phyloP scores from a whole-genome alignment of 140 eudicot genomes.

The Oenanthe javanica region DNA sequence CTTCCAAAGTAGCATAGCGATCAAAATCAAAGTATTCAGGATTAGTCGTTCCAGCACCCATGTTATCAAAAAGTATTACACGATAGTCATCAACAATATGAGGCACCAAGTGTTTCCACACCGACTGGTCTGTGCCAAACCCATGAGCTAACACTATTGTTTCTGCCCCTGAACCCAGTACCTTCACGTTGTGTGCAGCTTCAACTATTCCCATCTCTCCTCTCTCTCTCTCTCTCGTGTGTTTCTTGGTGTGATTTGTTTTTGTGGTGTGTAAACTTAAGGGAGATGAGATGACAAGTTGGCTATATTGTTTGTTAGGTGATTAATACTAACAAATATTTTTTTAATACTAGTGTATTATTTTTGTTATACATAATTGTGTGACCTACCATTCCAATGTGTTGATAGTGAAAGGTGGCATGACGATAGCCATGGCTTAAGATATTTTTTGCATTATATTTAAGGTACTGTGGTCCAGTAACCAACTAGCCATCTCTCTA shows the following conservation, averaged over 20 bases:
- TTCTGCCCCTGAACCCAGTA: conserved; percentile 34
- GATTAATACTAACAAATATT: too few species aligned
- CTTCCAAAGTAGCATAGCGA: conserved; percentile 42
- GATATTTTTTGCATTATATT: neutral
- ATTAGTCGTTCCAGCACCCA: conserved; percentile 63
- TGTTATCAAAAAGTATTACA: conserved; percentile 46
- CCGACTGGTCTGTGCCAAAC: conserved; percentile 60
- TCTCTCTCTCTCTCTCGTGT: too few species aligned
- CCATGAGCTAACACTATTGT: conserved; percentile 54
- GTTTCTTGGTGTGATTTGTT: neutral
- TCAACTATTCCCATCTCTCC: neutral
- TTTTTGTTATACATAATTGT: neutral
- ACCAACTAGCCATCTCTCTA: too few species aligned
- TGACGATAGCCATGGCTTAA: neutral
- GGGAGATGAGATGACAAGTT: neutral
- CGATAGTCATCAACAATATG: conserved; percentile 35
- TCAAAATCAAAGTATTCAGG: conserved; percentile 63
- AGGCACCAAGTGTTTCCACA: conserved; percentile 50
- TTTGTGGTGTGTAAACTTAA: neutral
- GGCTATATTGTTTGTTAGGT: neutral
- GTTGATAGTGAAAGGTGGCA: neutral
- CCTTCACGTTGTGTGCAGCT: conserved; percentile 46
- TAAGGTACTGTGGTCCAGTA: too few species aligned
- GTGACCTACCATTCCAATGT: neutral
- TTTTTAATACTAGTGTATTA: too few species aligned